These are phyloP conservation scores for Hypholoma sublateritium DNA, from an alignment of 768 basidiomycete species.

Conservation along the genomic window DNA sequence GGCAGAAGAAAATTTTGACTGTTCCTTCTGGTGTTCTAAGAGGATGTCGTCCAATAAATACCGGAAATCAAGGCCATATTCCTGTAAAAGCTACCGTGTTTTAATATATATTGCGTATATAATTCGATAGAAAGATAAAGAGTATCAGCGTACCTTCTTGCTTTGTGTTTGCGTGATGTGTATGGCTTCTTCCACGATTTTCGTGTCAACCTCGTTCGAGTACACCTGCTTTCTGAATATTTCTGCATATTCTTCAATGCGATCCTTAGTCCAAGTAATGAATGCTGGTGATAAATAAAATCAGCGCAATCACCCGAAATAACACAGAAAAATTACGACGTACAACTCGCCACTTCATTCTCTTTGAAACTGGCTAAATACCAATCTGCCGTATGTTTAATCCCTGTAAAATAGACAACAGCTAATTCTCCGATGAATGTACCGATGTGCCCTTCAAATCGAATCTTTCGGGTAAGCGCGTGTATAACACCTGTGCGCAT, in stretches of 20 bases:
- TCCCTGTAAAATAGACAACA: slow-evolving; percentile 87
- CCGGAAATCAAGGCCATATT: slow-evolving; percentile 92
- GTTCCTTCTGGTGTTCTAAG: slow-evolving; percentile 46
- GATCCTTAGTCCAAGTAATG: slow-evolving; percentile 89
- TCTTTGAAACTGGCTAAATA: slow-evolving; percentile 95
- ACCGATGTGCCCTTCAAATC: slow-evolving; percentile 85
- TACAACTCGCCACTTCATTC: slow-evolving; percentile 90
- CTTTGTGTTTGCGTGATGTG: slow-evolving; percentile 79
- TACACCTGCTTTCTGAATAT: slow-evolving; percentile 93
- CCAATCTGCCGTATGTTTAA: slow-evolving; percentile 99
- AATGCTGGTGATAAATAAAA: slow-evolving; percentile 58
- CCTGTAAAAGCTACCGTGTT: slow-evolving; percentile 69
- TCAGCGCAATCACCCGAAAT: not conserved
- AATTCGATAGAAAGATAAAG: not conserved
- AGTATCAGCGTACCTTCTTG: slow-evolving; percentile 60
- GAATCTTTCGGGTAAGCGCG: slow-evolving; percentile 80
- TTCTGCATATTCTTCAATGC: slow-evolving; percentile 79
- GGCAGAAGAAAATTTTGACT: slow-evolving; percentile 22
- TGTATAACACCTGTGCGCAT: slow-evolving; percentile 76
- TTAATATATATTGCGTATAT: no score
- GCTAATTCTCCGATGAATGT: slow-evolving; percentile 87
- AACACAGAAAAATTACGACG: slow-evolving; percentile 26
- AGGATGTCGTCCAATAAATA: slow-evolving; percentile 84
- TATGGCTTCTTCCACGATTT: slow-evolving; percentile 76
- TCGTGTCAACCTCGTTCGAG: slow-evolving; percentile 70